Conservation (phyloP, 108 stramenopile genomes). For the Skeletonema marinoi region DNA sequence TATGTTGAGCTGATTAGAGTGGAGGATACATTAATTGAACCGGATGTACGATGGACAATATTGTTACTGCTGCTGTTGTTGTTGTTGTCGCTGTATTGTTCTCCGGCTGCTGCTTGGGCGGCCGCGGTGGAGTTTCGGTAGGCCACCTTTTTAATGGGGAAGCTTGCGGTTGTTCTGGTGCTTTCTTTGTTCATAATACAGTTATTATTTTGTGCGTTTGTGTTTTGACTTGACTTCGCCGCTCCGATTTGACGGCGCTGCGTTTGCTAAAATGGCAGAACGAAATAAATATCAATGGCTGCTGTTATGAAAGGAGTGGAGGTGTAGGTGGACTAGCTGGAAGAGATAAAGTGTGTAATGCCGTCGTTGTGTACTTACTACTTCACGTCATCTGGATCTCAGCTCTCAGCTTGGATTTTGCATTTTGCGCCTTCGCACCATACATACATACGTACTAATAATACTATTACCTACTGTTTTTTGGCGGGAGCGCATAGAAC, state of each 20-base stretch:
- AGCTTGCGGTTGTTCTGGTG: background rate
- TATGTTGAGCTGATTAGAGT: background rate
- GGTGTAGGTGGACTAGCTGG: too few relatives aligned
- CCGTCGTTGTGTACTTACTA: too few relatives aligned
- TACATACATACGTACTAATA: background rate
- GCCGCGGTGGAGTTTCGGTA: background rate
- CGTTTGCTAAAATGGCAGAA: too few relatives aligned
- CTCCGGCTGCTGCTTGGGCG: background rate
- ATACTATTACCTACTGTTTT: background rate
- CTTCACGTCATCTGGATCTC: too few relatives aligned
- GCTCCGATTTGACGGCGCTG: too few relatives aligned
- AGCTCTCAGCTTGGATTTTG: background rate
- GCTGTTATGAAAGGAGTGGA: too few relatives aligned
- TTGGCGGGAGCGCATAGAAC: background rate
- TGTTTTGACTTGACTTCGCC: background rate
- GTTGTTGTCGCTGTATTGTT: background rate
- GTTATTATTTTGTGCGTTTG: background rate
- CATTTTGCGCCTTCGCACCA: too few relatives aligned
- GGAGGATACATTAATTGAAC: background rate
- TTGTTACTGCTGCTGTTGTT: background rate
- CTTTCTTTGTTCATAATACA: background rate
- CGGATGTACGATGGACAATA: background rate
- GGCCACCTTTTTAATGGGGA: slow-evolving; percentile 3
- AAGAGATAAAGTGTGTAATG: too few relatives aligned
- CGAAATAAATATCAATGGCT: too few relatives aligned